These are phyloP conservation scores for Acanthamoeba healyi DNA, from an alignment of 208 protist species.

Conservation along the genomic window DNA sequence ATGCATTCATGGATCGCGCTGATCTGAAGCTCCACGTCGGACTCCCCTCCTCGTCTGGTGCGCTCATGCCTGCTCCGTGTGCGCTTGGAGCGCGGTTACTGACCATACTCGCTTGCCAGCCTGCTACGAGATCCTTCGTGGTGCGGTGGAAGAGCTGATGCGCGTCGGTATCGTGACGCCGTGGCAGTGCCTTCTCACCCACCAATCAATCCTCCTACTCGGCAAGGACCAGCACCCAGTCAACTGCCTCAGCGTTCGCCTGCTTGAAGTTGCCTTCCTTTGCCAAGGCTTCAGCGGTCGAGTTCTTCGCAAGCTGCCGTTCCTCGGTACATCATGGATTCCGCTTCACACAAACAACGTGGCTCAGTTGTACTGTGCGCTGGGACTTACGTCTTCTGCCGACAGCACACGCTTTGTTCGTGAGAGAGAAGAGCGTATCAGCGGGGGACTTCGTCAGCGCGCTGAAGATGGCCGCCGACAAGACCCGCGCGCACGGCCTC, in stretches of 20 bases:
- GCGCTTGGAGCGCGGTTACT: not conserved
- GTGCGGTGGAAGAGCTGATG: slow-evolving; percentile 54
- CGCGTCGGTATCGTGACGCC: slow-evolving; percentile 7
- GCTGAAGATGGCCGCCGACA: not conserved
- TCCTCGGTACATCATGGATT: not conserved
- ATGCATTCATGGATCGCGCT: slow-evolving; percentile 95
- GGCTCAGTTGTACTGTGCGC: too few species aligned
- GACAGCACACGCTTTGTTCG: not conserved
- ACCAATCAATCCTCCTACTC: slow-evolving; percentile 10
- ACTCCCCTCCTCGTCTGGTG: slow-evolving; percentile 87
- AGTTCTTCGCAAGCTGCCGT: slow-evolving; percentile 15
- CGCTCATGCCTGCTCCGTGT: not conserved
- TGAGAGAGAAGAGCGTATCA: not conserved
- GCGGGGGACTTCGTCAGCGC: not conserved
- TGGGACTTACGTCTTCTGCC: not conserved
- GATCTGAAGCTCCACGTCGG: slow-evolving; percentile 96
- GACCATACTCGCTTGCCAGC: not conserved
- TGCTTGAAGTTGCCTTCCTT: slow-evolving; percentile 9
- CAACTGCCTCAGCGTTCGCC: slow-evolving; percentile 17
- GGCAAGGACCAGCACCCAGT: not conserved
- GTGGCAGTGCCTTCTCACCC: slow-evolving; percentile 23
- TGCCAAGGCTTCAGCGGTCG: slow-evolving; percentile 41
- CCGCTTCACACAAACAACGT: not conserved
- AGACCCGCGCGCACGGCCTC: not conserved
- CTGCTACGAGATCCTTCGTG: slow-evolving; percentile 33